Base-by-base conservation (phyloP, 106 monocot genomes). In the Allium sativum region DNA sequence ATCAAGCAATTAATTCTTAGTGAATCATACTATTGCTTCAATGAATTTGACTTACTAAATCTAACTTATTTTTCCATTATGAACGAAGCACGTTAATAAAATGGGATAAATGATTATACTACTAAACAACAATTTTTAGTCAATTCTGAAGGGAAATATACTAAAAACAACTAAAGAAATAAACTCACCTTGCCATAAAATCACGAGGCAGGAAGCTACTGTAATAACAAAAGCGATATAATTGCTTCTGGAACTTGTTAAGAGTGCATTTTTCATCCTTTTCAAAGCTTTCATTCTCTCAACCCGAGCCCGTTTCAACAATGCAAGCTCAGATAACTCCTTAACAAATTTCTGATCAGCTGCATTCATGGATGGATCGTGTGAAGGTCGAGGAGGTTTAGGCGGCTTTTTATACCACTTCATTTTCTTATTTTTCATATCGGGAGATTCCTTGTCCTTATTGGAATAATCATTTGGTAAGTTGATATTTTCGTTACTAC, bases 121-220 rank as follows among this genome's bases (percentile, higher is more conserved):
- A 31, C 31, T 31, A 5, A 31, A 31, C 31, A 31, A 31, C 31
- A 2, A 31, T 3, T 31, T 22, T 3, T 22, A 22, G 22, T 22
- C 22, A 22, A 22, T 22, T 31, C 31, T 31, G 31, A 31, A 31
- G 31, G 31, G 31, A 31, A 31, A 50, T 50, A 50, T 11, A 72
- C 61, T 48, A 16, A 59, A 43, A 20, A 59, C 4, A 59, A 42
- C 13, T 12, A 1, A 11, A 14, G 47, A 47, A 9, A 11, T 21
- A 7, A 15, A 8, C 55, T 69, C 78, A 87, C 92, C 92, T 81
- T 87, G 81, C 92, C 87, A 87, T 4, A 87, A 31, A 40, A 92
- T 74, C 14, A 92, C 72, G 7, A 87, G 22, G 72, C 83, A 84
- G 67, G 84, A 84, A 45, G 84, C 17, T 68, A 87, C 17, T 15